Conservation (phyloP, 2,329 filamentous ascomycete genomes). For the Ophiosphaerella herpotricha region DNA sequence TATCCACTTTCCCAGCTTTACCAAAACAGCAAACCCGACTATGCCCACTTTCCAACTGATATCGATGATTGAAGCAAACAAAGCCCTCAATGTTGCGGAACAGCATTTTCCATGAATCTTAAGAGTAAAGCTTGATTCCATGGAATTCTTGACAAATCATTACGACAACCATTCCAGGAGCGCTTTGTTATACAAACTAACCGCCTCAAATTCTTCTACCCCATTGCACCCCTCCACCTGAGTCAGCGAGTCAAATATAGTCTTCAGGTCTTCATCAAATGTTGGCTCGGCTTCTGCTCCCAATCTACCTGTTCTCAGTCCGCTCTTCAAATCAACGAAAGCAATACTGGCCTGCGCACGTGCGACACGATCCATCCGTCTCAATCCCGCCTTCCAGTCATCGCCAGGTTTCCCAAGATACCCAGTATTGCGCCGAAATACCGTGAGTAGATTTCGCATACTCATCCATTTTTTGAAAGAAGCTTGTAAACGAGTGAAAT, state of each 20-base stretch:
- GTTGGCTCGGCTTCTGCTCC: neutral
- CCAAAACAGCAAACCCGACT: no score
- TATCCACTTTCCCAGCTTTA: no score
- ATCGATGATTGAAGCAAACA: no score
- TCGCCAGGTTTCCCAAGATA: slow-evolving; percentile 10
- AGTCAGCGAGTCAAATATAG: slow-evolving; percentile 17
- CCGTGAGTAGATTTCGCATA: slow-evolving; percentile 10
- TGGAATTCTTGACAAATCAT: no score
- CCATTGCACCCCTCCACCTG: slow-evolving; percentile 12
- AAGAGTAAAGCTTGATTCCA: no score
- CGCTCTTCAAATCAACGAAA: slow-evolving; percentile 8
- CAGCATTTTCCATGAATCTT: no score
- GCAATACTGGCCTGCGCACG: slow-evolving; percentile 11
- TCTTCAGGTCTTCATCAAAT: slow-evolving; percentile 12
- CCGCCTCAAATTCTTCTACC: slow-evolving; percentile 8
- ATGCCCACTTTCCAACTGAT: no score
- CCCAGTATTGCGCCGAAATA: slow-evolving; percentile 5
- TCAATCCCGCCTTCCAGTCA: slow-evolving; percentile 12
- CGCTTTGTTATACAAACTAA: slow-evolving; percentile 9
- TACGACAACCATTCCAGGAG: slow-evolving; percentile 12
- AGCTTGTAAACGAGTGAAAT: neutral
- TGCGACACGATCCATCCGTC: slow-evolving; percentile 1
- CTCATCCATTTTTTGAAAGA: slow-evolving; percentile 10
- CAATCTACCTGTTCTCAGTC: neutral
- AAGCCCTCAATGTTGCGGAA: no score